Evolutionary conservation across 331 rosid species (phyloP), one percentile per base, ranked within the genome.

Genomic region (Saraca asoca): DNA sequence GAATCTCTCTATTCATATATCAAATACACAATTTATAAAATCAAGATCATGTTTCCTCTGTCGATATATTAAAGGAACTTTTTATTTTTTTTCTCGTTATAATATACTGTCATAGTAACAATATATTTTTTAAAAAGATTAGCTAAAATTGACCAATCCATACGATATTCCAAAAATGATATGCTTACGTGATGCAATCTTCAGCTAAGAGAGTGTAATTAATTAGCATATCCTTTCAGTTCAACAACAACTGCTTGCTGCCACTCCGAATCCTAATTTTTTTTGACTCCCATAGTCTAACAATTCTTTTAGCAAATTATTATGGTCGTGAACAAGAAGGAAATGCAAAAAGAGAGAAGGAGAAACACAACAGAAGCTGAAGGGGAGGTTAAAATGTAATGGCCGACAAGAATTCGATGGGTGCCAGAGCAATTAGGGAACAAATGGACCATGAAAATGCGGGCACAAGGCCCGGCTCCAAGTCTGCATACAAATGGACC

Each of bases 381-480:
- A 74, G 58, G 45, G 50, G 20, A 74, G 56, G 62, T 33, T 62
- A 37, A 61, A 39, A 62, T 39, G 53, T 37, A 83, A 69, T 78
- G 85, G 88, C 92, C 84, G 88, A 90, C 91, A 74, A 24, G 17
- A 49, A 17, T 42, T 66, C 51, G 75, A 51, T 54, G 37, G 60
- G 66, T 77, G 75, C 52, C 65, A 53, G 67, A 37, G 46, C n/a
- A 68, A 59, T 64, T 5, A 68, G 84, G 88, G 69, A 70, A 81
- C 91, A 89, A 3, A 75, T 70, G 95, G 95, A 55, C 88, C 91
- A 78, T n/a, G 62, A 17, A 24, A 24, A 24, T 56, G 80, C 70
- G 56, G 76, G 71, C 37, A 14, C 64, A 63, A 65, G 73, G 72
- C 53, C 53, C 13, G 46, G 64, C 56, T 58, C 70, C 53, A 51